Conservation (phyloP, 2,329 filamentous ascomycete genomes). For the Pyrenochaeta sp. region DNA sequence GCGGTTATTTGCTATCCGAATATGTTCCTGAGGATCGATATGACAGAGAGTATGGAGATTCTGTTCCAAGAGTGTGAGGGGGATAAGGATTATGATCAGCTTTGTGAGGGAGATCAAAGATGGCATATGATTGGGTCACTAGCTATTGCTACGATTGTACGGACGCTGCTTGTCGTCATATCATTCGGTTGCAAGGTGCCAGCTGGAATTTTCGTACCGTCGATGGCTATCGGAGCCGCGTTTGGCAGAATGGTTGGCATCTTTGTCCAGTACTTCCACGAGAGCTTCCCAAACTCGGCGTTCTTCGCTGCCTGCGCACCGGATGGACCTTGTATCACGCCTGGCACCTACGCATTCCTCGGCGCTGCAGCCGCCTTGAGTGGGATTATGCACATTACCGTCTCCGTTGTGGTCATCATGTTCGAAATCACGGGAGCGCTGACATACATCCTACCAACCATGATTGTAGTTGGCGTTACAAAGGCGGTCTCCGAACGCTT, state of each 20-base stretch:
- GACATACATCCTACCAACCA: conserved; percentile 95
- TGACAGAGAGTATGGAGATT: conserved; percentile 99
- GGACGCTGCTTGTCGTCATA: conserved; percentile 87
- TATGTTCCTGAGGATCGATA: conserved; percentile 92
- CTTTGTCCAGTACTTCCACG: conserved; percentile 86
- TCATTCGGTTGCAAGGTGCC: conserved; percentile 98
- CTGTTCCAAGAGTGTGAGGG: conserved; percentile 93
- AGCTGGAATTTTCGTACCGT: conserved; percentile 96
- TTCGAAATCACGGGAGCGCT: conserved; percentile 97
- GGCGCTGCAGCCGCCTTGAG: conserved; percentile 90
- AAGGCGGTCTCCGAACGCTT: conserved; percentile 92
- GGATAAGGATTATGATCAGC: conserved; percentile 83
- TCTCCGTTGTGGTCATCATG: conserved; percentile 99
- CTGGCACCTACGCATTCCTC: conserved; percentile 94
- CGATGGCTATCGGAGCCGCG: conserved; percentile 94
- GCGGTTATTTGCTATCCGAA: conserved; percentile 97
- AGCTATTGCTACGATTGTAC: conserved; percentile 78
- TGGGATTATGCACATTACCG: conserved; percentile 97
- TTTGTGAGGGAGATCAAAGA: conserved; percentile 83
- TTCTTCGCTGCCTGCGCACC: conserved; percentile 92
- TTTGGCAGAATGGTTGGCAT: conserved; percentile 96
- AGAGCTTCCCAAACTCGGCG: conserved; percentile 79
- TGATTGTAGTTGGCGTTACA: conserved; percentile 98
- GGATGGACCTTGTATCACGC: conserved; percentile 94
- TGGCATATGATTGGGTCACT: conserved; percentile 82